Percentiles rank a stretch among this genome's conserved stretches.
Evolutionary conservation across 805 yeast species (phyloP).

Genomic region (Pichia kluyveri): DNA sequence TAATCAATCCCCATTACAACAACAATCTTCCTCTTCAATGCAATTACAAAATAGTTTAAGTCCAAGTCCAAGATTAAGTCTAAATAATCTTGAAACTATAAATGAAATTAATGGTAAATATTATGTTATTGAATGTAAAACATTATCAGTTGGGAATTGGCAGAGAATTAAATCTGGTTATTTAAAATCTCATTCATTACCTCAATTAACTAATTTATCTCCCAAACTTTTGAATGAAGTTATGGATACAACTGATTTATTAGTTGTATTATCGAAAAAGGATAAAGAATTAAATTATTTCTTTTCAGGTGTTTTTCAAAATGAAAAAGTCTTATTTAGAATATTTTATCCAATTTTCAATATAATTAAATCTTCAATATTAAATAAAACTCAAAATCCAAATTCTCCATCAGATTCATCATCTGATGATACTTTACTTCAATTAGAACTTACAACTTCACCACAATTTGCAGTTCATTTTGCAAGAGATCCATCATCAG

Average conservation of each 20-base stretch:
- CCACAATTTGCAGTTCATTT: slow-evolving; percentile 78
- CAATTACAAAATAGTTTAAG: background rate
- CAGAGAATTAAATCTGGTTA: slow-evolving; percentile 66
- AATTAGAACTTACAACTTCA: slow-evolving; percentile 34
- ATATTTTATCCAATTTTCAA: slow-evolving; percentile 60
- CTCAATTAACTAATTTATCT: slow-evolving; percentile 49
- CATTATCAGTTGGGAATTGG: slow-evolving; percentile 74
- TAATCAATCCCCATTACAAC: no score
- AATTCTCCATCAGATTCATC: background rate
- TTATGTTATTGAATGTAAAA: slow-evolving; percentile 54
- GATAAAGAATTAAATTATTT: slow-evolving; percentile 70
- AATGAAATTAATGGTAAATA: slow-evolving; percentile 56
- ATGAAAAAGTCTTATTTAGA: slow-evolving; percentile 59
- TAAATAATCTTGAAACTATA: slow-evolving; percentile 15
- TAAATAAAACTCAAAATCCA: slow-evolving; percentile 27
- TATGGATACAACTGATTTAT: slow-evolving; percentile 61
- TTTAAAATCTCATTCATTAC: slow-evolving; percentile 31
- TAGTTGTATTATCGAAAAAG: slow-evolving; percentile 62
- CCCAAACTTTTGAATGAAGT: slow-evolving; percentile 56
- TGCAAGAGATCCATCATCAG: slow-evolving; percentile 38
- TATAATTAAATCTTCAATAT: slow-evolving; percentile 50
- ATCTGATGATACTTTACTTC: slow-evolving; percentile 23
- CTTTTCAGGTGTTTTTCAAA: slow-evolving; percentile 63
- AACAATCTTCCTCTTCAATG: no score
- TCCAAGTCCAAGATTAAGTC: background rate